These are phyloP conservation scores for Candida incommunis DNA, from an alignment of 805 yeast genomes.

Conservation along the genomic window DNA sequence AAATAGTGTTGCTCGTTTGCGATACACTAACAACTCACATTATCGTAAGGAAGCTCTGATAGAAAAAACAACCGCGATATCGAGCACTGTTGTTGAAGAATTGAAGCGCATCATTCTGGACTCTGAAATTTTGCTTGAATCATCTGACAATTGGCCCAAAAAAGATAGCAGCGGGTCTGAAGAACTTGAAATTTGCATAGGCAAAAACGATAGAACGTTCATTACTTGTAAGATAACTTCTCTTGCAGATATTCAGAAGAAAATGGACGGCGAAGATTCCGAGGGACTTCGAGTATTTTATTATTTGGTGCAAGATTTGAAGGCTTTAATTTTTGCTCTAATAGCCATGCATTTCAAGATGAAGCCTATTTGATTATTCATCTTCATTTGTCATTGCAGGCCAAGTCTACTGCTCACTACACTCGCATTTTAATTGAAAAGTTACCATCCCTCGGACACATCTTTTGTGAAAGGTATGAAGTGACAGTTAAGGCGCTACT, in stretches of 20 bases:
- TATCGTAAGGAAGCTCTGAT: slow-evolving; percentile 30
- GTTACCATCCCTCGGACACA: no score
- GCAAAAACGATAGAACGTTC: slow-evolving; percentile 21
- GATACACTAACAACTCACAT: slow-evolving; percentile 34
- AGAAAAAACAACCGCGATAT: slow-evolving; percentile 21
- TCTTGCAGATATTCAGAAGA: slow-evolving; percentile 23
- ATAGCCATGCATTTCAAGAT: slow-evolving; percentile 30
- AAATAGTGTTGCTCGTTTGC: slow-evolving; percentile 19
- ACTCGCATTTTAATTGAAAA: no score
- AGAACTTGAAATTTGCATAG: slow-evolving; percentile 27
- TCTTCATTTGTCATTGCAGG: no score
- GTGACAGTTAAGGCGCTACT: no score
- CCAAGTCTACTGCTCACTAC: no score
- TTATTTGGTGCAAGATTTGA: slow-evolving; percentile 29
- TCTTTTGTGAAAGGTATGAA: no score
- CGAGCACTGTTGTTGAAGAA: slow-evolving; percentile 23
- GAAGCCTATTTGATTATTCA: slow-evolving; percentile 4
- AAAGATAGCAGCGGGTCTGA: slow-evolving; percentile 28
- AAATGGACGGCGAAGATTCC: slow-evolving; percentile 23
- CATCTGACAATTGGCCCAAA: slow-evolving; percentile 28
- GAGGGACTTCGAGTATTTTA: slow-evolving; percentile 32
- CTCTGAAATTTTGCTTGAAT: slow-evolving; percentile 28
- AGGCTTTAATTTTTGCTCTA: slow-evolving; percentile 29
- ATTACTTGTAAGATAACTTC: slow-evolving; percentile 25
- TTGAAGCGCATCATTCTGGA: slow-evolving; percentile 23